A percentile compares a stretch with the other conserved stretches of the same genome.
These are phyloP conservation scores for Phytophthora quininea DNA, from an alignment of 352 stramenopile species.

Conservation along the genomic window DNA sequence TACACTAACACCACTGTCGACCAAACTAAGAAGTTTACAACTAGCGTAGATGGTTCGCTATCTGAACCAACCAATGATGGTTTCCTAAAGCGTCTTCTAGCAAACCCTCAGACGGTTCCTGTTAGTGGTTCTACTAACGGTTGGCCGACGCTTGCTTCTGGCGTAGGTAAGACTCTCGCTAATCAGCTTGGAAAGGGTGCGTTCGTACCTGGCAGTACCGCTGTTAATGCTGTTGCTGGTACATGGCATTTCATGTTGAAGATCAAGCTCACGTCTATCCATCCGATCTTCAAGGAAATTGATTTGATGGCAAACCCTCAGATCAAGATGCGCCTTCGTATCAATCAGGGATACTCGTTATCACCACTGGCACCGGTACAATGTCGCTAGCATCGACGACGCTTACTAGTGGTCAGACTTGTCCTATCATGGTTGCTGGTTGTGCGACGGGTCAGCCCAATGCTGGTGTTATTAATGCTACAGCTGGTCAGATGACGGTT, in stretches of 20 bases:
- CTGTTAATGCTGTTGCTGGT: slow-evolving; percentile 3
- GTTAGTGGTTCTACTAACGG: not conserved
- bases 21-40: slow-evolving; percentile 1
- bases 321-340: slow-evolving; percentile 1
- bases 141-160: not conserved
- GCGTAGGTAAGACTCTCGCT: slow-evolving; percentile 1
- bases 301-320: slow-evolving; percentile 10
- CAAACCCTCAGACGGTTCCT: slow-evolving; percentile 12
- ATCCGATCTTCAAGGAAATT: slow-evolving; percentile 8
- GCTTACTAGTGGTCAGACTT: slow-evolving; percentile 1
- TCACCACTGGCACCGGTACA: not conserved
- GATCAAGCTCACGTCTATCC: slow-evolving; percentile 5
- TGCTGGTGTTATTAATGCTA: slow-evolving; percentile 2
- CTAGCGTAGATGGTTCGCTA: not conserved
- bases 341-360: slow-evolving; percentile 7
- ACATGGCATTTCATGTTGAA: slow-evolving; percentile 16
- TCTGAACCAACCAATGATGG: slow-evolving; percentile 5
- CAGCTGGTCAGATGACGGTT: not conserved
- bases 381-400: slow-evolving; percentile 11
- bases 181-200: slow-evolving; percentile 8
- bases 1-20: slow-evolving; percentile 8
- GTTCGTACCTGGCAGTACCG: slow-evolving; percentile 7
- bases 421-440: slow-evolving; percentile 4
- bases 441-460: not conserved
- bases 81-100: slow-evolving; percentile 6